Conservation (phyloP, 192 early-diverging fungal genomes). For the Backusella psychrophila region DNA sequence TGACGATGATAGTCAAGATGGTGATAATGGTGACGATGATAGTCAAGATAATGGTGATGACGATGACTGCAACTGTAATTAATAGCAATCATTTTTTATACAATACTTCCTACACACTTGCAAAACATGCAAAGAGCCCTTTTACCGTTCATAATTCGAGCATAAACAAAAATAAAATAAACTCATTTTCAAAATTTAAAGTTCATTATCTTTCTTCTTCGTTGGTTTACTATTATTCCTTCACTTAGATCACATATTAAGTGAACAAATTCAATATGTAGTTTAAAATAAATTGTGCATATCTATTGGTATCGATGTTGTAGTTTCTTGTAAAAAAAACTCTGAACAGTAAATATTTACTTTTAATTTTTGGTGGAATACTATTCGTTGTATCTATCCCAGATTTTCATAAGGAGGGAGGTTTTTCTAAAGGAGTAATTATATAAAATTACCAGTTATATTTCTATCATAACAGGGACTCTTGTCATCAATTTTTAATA, state of each 20-base stretch:
- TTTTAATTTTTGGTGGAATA: background rate
- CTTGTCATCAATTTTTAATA: background rate
- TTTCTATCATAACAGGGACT: background rate
- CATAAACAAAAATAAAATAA: slow-evolving; percentile 1
- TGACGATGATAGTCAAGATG: background rate
- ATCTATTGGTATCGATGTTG: too few relatives aligned
- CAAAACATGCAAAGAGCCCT: background rate
- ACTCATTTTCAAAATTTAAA: background rate
- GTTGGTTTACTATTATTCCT: background rate
- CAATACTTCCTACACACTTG: background rate
- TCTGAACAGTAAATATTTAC: background rate
- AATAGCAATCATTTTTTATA: background rate
- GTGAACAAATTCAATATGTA: too few relatives aligned
- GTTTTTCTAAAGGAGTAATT: background rate
- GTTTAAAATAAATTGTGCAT: too few relatives aligned
- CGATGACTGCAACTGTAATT: background rate
- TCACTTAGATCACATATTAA: too few relatives aligned
- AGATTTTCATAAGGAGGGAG: background rate
- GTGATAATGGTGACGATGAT: background rate
- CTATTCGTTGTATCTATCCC: background rate
- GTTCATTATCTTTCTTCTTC: background rate
- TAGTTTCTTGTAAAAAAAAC: background rate
- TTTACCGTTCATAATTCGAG: background rate
- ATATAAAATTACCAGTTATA: background rate
- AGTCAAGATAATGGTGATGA: background rate